phyloP scores from a whole-genome alignment of 83 land plant genomes.

The Thuja plicata region DNA sequence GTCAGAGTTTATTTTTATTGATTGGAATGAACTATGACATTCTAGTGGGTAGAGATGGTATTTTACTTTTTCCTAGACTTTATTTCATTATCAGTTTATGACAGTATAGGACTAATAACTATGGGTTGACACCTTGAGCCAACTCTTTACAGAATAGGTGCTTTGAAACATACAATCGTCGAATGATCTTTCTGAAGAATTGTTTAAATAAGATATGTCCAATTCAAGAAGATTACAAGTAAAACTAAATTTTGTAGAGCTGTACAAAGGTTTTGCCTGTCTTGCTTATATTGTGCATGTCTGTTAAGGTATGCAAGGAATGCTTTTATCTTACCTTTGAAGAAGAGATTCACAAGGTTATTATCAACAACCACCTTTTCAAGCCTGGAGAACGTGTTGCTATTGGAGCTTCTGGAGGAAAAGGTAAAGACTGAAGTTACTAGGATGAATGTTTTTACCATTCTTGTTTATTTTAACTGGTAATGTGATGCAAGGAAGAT shows the following conservation, averaged over 20 bases:
- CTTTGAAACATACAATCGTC: not conserved
- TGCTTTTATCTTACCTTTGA: constrained; percentile 85
- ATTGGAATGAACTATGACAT: not conserved
- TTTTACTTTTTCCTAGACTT: not conserved
- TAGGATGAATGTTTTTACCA: not conserved
- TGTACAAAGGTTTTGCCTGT: constrained; percentile 5
- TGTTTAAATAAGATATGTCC: not conserved
- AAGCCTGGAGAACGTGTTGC: constrained; percentile 93
- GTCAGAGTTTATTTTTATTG: not conserved
- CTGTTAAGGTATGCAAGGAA: constrained; percentile 84
- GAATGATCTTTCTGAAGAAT: not conserved
- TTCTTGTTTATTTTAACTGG: not conserved
- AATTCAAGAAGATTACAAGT: not conserved
- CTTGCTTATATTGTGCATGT: constrained; percentile 3
- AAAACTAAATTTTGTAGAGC: not conserved
- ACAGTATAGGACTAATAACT: not conserved
- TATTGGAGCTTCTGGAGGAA: constrained; percentile 96
- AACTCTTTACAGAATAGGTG: not conserved
- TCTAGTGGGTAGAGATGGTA: not conserved
- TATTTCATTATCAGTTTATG: not conserved
- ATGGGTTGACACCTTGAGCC: not conserved
- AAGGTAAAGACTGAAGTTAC: constrained; percentile 53
- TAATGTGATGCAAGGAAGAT: not conserved
- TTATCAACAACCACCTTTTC: constrained; percentile 71
- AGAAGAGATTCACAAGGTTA: constrained; percentile 88